Percentiles rank a stretch among this genome's conserved stretches.
Conservation (phyloP, 1,284 basidiomycete species). For the Moesziomyces parantarcticus region DNA sequence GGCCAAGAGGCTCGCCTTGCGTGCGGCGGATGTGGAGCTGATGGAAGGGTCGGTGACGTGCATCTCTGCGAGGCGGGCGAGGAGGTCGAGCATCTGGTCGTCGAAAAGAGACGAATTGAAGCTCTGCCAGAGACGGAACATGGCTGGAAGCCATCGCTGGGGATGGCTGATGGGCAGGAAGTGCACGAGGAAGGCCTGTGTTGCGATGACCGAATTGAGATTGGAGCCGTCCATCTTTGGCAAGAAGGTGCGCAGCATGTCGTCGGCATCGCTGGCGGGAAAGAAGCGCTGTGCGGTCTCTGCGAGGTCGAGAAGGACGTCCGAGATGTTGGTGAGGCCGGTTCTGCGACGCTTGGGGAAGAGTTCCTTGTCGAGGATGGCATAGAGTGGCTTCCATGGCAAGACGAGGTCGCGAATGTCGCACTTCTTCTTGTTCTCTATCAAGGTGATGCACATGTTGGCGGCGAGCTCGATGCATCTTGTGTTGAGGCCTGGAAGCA, state of each 20-base stretch:
- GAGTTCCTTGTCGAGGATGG: conserved; percentile 81
- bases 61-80: conserved; percentile 80
- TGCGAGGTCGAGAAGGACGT: conserved; percentile 85
- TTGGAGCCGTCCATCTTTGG: conserved; percentile 80
- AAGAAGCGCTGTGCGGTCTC: conserved; percentile 87
- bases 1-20: conserved; percentile 15
- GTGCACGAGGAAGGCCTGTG: conserved; percentile 65
- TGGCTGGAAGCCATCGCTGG: conserved; percentile 61
- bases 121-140: conserved; percentile 84
- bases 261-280: conserved; percentile 84
- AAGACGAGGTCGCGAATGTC: conserved; percentile 84
- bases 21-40: conserved; percentile 34
- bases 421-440: conserved; percentile 82
- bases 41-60: conserved; percentile 73
- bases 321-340: conserved; percentile 73
- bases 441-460: conserved; percentile 78
- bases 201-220: conserved; percentile 71
- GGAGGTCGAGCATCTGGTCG: conserved; percentile 84
- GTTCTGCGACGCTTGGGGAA: conserved; percentile 76
- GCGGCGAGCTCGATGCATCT: conserved; percentile 78
- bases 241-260: conserved; percentile 85
- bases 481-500: conserved; percentile 79
- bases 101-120: conserved; percentile 84
- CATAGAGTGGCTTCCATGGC: conserved; percentile 87
- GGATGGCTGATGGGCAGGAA: conserved; percentile 64